Evolutionary conservation across 2,329 filamentous ascomycete genomes (phyloP).

Genomic region (Xylaria sp.): DNA sequence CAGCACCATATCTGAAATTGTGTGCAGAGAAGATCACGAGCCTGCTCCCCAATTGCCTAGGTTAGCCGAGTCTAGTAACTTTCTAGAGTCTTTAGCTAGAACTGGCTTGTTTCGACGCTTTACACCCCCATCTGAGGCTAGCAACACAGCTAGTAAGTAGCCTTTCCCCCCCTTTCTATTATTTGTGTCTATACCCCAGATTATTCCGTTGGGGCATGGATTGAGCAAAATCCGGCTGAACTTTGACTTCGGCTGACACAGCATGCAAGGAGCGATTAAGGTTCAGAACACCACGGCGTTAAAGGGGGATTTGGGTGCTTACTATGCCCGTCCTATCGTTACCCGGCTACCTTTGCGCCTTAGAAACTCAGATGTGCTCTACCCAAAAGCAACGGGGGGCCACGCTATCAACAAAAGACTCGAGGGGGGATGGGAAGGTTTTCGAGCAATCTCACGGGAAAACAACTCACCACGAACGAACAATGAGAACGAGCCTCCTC

Average conservation of each 20-base stretch:
- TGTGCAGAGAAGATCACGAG: slow-evolving; percentile 20
- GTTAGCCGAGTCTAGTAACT: slow-evolving; percentile 36
- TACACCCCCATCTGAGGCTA: slow-evolving; percentile 20
- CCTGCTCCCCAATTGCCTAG: slow-evolving; percentile 40
- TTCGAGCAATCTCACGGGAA: not conserved
- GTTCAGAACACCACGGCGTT: slow-evolving; percentile 25
- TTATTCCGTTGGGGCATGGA: not conserved
- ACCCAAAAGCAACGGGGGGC: not conserved
- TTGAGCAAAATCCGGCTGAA: slow-evolving; percentile 4
- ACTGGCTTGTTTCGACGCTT: slow-evolving; percentile 35
- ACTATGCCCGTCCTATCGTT: slow-evolving; percentile 2
- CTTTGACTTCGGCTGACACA: slow-evolving; percentile 21
- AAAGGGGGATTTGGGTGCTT: slow-evolving; percentile 1
- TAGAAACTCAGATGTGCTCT: slow-evolving; percentile 16
- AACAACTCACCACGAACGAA: slow-evolving; percentile 5
- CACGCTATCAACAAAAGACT: not conserved
- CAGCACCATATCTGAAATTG: slow-evolving; percentile 30
- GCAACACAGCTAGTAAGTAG: slow-evolving; percentile 29
- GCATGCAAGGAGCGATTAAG: slow-evolving; percentile 23
- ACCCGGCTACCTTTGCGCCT: slow-evolving; percentile 25
- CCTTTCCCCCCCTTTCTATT: not conserved
- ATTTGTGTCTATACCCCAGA: not conserved
- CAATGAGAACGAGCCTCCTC: slow-evolving; percentile 1
- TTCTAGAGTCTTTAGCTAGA: slow-evolving; percentile 31
- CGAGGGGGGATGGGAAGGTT: not conserved